These are phyloP conservation scores for Elsinoe australis DNA, from an alignment of 2,329 filamentous ascomycete species.

Conservation along the genomic window DNA sequence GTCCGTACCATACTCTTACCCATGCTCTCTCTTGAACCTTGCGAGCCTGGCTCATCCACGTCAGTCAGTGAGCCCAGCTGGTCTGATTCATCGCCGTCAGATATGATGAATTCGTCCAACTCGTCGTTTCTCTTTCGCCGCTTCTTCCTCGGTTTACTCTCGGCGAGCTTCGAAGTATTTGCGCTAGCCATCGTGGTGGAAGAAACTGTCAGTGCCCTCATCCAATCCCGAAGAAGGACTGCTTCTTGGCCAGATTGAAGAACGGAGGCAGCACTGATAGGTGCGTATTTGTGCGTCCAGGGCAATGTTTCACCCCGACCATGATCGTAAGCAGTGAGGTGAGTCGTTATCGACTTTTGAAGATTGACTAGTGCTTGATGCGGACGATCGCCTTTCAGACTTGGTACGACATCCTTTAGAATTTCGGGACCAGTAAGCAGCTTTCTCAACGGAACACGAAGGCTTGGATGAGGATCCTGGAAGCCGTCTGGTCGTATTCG, in stretches of 20 bases:
- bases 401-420: neutral
- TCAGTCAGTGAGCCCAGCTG: constrained; percentile 53
- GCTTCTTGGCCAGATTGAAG: constrained; percentile 68
- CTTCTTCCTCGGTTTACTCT: constrained; percentile 48
- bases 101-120: constrained; percentile 71
- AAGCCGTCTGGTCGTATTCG: constrained; percentile 18
- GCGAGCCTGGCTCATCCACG: constrained; percentile 46
- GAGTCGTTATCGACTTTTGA: constrained; percentile 53
- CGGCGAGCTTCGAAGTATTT: constrained; percentile 11
- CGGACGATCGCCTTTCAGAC: neutral
- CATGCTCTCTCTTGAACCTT: constrained; percentile 31
- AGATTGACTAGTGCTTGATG: constrained; percentile 56
- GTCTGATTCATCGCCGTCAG: constrained; percentile 65
- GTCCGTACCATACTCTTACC: constrained; percentile 26
- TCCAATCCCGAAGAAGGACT: constrained; percentile 68
- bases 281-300: constrained; percentile 84
- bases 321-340: constrained; percentile 70
- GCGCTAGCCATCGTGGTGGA: constrained; percentile 57
- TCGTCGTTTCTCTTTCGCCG: constrained; percentile 59
- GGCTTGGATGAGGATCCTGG: constrained; percentile 17
- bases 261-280: constrained; percentile 59
- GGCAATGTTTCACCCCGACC: constrained; percentile 63
- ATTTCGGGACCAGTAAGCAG: constrained; percentile 34
- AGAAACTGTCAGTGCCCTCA: constrained; percentile 66
- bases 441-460: constrained; percentile 27